Evolutionary conservation across 306 rosid genomes (phyloP).

Genomic region (Carpinus fangiana): DNA sequence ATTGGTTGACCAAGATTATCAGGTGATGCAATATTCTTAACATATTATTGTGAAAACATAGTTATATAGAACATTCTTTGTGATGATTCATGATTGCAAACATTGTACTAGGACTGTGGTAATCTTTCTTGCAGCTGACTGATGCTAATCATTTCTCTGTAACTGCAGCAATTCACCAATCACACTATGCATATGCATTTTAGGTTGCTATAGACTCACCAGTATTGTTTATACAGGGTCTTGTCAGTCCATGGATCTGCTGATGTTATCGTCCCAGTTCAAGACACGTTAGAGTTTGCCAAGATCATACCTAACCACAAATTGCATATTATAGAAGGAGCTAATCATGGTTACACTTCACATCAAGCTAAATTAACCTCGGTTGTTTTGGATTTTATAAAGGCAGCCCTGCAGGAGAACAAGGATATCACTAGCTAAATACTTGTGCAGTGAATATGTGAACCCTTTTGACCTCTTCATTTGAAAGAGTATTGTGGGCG

Average conservation of each 20-base stretch:
- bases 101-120: no score
- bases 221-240: conserved; percentile 48
- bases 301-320: conserved; percentile 79
- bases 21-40: background rate
- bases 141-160: background rate
- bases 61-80: background rate
- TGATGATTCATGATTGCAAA: background rate
- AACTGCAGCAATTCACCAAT: background rate
- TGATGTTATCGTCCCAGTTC: conserved; percentile 49
- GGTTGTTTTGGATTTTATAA: conserved; percentile 43
- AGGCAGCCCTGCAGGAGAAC: conserved; percentile 44
- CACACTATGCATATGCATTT: background rate
- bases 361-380: conserved; percentile 56
- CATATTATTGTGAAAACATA: background rate
- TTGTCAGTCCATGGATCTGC: conserved; percentile 69
- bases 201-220: background rate
- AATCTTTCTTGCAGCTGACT: no score
- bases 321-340: conserved; percentile 58
- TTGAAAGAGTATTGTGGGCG: background rate
- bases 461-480: background rate
- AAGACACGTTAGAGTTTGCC: conserved; percentile 64
- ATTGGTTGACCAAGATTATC: conserved; percentile 4
- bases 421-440: conserved; percentile 34
- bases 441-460: background rate
- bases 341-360: conserved; percentile 55